Percentiles rank a stretch among this genome's conserved stretches.
These are phyloP conservation scores for Pyrus hybrid DNA, from an alignment of 331 rosid species.

Conservation along the genomic window DNA sequence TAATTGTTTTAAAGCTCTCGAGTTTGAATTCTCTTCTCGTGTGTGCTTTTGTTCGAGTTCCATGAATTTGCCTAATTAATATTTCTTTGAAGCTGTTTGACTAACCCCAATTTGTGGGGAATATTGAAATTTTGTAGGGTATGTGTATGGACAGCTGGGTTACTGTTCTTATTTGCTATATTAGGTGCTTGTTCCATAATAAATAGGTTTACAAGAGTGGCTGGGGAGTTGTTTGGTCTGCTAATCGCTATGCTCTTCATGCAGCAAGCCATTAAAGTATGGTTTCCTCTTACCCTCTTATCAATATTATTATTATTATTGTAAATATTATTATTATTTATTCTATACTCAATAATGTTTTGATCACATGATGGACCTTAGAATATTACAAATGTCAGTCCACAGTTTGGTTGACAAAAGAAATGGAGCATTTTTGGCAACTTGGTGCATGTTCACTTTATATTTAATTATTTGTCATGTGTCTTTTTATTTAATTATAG, in stretches of 20 bases:
- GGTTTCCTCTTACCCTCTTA: not conserved
- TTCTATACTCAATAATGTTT: not conserved
- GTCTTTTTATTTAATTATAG: no score
- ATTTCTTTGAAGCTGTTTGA: not conserved
- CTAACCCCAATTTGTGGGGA: not conserved
- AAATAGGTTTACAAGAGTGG: conserved; percentile 87
- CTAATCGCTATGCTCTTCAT: conserved; percentile 97
- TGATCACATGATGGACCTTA: not conserved
- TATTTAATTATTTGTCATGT: no score
- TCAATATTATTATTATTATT: no score
- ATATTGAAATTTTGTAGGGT: conserved; percentile 50
- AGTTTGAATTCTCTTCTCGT: not conserved
- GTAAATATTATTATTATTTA: not conserved
- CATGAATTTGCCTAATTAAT: not conserved
- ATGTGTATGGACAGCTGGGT: conserved; percentile 85
- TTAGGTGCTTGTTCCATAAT: conserved; percentile 97
- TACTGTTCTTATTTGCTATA: conserved; percentile 69
- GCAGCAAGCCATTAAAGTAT: conserved; percentile 94
- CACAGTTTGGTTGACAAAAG: not conserved
- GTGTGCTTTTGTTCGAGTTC: not conserved
- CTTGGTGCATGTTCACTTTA: no score
- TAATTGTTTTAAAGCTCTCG: not conserved
- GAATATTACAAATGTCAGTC: not conserved
- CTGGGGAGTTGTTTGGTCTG: conserved; percentile 90
- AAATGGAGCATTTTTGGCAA: no score